These are phyloP conservation scores for Penicillium oxalicum DNA, from an alignment of 2,329 filamentous ascomycete species.

Conservation along the genomic window DNA sequence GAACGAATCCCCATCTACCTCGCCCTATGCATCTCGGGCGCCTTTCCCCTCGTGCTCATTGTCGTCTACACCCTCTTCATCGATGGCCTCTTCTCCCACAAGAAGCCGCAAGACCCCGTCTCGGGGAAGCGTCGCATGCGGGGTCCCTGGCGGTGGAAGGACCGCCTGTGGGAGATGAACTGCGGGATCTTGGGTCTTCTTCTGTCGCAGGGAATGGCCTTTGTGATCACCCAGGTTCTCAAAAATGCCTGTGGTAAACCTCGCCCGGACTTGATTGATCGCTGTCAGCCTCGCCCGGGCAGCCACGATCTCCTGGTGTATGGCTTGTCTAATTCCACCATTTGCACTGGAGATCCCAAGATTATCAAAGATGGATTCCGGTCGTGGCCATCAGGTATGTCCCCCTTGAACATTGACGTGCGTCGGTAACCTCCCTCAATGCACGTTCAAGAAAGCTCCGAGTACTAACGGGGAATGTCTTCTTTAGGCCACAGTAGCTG, in stretches of 20 bases:
- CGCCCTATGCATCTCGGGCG: constrained; percentile 46
- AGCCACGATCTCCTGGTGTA: constrained; percentile 33
- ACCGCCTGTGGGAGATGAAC: constrained; percentile 57
- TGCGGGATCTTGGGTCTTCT: constrained; percentile 54
- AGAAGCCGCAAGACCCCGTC: constrained; percentile 31
- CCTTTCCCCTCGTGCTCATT: constrained; percentile 48
- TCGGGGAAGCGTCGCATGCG: constrained; percentile 36
- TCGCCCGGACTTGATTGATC: constrained; percentile 53
- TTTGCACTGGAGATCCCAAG: constrained; percentile 47
- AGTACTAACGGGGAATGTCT: not conserved
- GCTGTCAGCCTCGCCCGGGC: constrained; percentile 42
- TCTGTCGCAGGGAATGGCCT: constrained; percentile 49
- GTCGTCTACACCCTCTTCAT: constrained; percentile 52
- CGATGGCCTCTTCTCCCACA: constrained; percentile 54
- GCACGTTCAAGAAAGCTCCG: not conserved
- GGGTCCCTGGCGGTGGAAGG: constrained; percentile 48
- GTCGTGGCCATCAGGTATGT: constrained; percentile 51
- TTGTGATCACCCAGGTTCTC: constrained; percentile 52
- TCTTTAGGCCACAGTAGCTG: constrained; percentile 45
- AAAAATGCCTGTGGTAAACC: constrained; percentile 58
- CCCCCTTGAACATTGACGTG: no score
- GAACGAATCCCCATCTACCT: constrained; percentile 50
- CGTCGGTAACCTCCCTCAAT: not conserved
- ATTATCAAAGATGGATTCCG: constrained; percentile 55
- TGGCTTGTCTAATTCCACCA: constrained; percentile 43